Evolutionary conservation across 257 asterid genomes (phyloP).

Genomic region (Handroanthus guayacan): DNA sequence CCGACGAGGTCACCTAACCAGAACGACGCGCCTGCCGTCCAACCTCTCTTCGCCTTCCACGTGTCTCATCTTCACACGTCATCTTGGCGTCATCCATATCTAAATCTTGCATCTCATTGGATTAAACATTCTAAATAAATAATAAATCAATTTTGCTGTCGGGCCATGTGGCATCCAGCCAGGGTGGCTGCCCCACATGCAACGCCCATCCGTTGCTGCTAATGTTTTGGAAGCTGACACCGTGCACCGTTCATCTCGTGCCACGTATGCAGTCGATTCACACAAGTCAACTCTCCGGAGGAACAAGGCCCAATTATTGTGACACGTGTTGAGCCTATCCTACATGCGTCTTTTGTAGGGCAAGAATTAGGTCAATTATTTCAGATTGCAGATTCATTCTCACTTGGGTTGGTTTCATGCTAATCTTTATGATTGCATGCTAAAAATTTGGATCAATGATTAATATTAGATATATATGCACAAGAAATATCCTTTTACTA

Average conservation of each 20-base stretch:
- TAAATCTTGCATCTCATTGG: slow-evolving; percentile 36
- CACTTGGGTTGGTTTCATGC: not conserved
- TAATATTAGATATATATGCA: not conserved
- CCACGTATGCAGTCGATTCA: slow-evolving; percentile 33
- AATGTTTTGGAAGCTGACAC: slow-evolving; percentile 35
- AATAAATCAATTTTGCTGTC: not conserved
- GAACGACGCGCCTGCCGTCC: slow-evolving; percentile 43
- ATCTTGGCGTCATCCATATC: slow-evolving; percentile 35
- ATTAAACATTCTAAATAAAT: not conserved
- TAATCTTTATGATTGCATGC: slow-evolving; percentile 4
- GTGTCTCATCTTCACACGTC: slow-evolving; percentile 32
- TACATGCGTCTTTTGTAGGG: slow-evolving; percentile 14
- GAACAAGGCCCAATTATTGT: not conserved
- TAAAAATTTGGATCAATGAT: not conserved
- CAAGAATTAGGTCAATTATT: slow-evolving; percentile 25
- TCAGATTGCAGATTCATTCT: slow-evolving; percentile 11
- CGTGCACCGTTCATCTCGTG: slow-evolving; percentile 19
- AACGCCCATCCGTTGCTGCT: slow-evolving; percentile 44
- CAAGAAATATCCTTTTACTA: too few relatives aligned
- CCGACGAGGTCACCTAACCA: slow-evolving; percentile 2
- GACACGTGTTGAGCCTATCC: slow-evolving; percentile 33
- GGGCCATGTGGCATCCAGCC: slow-evolving; percentile 36
- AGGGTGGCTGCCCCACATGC: slow-evolving; percentile 30
- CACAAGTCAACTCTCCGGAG: slow-evolving; percentile 24
- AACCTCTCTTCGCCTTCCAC: slow-evolving; percentile 35